Percentiles rank a stretch among this genome's conserved stretches.
Evolutionary conservation across 148 eudicot genomes (phyloP).

Genomic region (Talinum fruticosum): DNA sequence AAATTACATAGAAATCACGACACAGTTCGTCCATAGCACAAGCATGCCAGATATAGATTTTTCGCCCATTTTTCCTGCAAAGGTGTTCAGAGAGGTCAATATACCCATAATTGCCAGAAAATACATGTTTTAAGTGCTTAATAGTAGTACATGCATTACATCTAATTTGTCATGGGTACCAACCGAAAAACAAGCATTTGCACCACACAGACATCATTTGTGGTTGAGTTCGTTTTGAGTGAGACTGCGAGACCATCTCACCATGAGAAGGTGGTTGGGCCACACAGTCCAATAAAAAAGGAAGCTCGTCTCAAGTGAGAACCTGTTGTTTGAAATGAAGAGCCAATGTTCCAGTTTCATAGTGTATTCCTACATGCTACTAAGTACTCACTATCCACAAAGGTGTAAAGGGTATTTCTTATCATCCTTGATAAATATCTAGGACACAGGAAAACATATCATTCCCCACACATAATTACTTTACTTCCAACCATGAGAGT

Average conservation of each 20-base stretch:
- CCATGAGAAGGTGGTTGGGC: background rate
- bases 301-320: background rate
- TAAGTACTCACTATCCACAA: too few relatives aligned
- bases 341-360: too few relatives aligned
- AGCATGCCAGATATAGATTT: constrained; percentile 68
- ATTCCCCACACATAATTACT: background rate
- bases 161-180: background rate
- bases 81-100: background rate
- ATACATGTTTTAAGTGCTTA: background rate
- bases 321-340: background rate
- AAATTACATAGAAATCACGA: constrained; percentile 40
- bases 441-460: background rate
- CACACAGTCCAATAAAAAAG: background rate
- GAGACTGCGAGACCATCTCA: too few relatives aligned
- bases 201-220: background rate
- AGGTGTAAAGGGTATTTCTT: background rate
- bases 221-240: background rate
- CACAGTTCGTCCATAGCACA: constrained; percentile 80
- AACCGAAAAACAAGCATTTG: background rate
- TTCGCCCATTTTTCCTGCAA: constrained; percentile 91
- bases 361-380: background rate
- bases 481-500: background rate
- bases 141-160: background rate
- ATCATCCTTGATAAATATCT: too few relatives aligned
- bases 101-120: background rate